Evolutionary conservation across 768 basidiomycete genomes (phyloP).

Genomic region (Leucogyrophana mollusca): DNA sequence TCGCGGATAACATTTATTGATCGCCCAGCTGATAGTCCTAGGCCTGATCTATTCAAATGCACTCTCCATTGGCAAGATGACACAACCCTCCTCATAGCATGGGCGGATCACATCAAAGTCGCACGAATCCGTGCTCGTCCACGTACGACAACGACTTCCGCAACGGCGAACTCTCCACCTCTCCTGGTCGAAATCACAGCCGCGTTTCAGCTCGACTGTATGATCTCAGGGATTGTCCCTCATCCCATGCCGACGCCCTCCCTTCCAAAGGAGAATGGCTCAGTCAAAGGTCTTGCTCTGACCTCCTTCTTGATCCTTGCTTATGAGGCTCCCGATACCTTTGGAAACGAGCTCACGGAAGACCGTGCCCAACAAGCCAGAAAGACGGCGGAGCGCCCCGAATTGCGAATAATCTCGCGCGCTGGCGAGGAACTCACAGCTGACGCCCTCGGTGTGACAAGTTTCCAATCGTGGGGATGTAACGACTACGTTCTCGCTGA

Average conservation of each 20-base stretch:
- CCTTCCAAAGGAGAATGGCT: slow-evolving; percentile 15
- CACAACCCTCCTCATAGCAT: slow-evolving; percentile 83
- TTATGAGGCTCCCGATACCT: slow-evolving; percentile 79
- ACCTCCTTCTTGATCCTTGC: slow-evolving; percentile 86
- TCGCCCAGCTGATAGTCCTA: slow-evolving; percentile 75
- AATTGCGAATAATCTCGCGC: slow-evolving; percentile 87
- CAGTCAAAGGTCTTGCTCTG: slow-evolving; percentile 29
- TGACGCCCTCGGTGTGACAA: slow-evolving; percentile 77
- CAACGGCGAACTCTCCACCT: slow-evolving; percentile 50
- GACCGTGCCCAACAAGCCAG: slow-evolving; percentile 76
- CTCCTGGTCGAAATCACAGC: slow-evolving; percentile 86
- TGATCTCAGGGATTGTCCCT: slow-evolving; percentile 89
- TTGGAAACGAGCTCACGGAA: slow-evolving; percentile 61
- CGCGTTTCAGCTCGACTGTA: slow-evolving; percentile 91
- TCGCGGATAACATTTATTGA: slow-evolving; percentile 85
- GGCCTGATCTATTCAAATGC: slow-evolving; percentile 94
- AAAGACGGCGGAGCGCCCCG: slow-evolving; percentile 87
- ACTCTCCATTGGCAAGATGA: slow-evolving; percentile 92
- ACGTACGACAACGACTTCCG: slow-evolving; percentile 38
- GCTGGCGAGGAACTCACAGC: slow-evolving; percentile 84
- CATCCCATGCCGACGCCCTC: slow-evolving; percentile 47
- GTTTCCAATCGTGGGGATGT: slow-evolving; percentile 84
- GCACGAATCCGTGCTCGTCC: slow-evolving; percentile 72
- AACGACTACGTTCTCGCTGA: slow-evolving; percentile 85
- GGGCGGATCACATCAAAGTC: slow-evolving; percentile 93